A percentile compares a stretch with the other conserved stretches of the same genome.
These are phyloP conservation scores for Russula sp. DNA, from an alignment of 768 basidiomycete species.

Conservation along the genomic window DNA sequence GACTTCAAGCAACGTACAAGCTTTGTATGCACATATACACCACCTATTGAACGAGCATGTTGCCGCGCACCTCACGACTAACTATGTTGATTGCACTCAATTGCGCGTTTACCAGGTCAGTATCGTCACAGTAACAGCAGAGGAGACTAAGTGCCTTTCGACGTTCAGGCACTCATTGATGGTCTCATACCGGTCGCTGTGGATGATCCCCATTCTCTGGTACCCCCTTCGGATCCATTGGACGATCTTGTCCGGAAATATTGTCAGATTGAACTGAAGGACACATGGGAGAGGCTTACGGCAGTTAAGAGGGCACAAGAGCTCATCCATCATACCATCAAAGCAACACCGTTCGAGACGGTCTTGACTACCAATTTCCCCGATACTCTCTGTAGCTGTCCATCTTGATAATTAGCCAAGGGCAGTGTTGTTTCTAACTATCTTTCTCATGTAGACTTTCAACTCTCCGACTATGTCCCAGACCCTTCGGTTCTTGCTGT, in stretches of 20 bases:
- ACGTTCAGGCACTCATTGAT: conserved; percentile 6
- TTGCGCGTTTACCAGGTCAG: conserved; percentile 18
- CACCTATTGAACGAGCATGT: conserved; percentile 20
- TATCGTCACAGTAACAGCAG: background rate
- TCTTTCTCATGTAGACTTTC: background rate
- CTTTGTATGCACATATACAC: conserved; percentile 19
- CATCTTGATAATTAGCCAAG: background rate
- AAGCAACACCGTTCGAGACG: background rate
- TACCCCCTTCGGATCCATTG: conserved; percentile 19
- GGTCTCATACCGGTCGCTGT: conserved; percentile 6
- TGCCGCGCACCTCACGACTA: conserved; percentile 9
- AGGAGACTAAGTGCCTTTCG: background rate
- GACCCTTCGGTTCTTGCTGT: conserved; percentile 5
- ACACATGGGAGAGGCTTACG: conserved; percentile 5
- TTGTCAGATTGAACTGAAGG: background rate
- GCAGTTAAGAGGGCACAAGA: conserved; percentile 1
- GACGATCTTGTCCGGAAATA: conserved; percentile 5
- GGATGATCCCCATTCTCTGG: conserved; percentile 16
- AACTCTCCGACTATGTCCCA: background rate
- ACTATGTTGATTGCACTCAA: conserved; percentile 17
- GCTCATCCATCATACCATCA: background rate
- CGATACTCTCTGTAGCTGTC: background rate
- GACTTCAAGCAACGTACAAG: background rate
- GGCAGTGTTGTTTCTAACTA: background rate
- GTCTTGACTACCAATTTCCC: background rate